These are phyloP conservation scores for Teratosphaeria zuluensis DNA, from an alignment of 2,329 filamentous ascomycete species.

Conservation along the genomic window DNA sequence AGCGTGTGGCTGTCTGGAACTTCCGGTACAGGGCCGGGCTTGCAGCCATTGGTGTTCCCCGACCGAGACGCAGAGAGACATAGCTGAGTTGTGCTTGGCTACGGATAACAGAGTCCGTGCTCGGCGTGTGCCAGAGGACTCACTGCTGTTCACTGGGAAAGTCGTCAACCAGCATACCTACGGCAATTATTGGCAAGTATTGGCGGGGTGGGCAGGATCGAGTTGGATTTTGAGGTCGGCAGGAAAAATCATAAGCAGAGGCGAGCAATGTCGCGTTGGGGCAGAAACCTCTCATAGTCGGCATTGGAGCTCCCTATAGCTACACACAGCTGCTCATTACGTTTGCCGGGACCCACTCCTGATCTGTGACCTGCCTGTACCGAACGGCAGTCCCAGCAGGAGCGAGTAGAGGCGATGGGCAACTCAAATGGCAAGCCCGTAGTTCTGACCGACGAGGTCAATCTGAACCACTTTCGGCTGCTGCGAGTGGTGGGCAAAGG, in stretches of 20 bases:
- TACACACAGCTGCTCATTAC: background rate
- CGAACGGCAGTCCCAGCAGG: background rate
- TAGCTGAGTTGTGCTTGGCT: background rate
- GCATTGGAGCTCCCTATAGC: background rate
- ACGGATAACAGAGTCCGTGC: background rate
- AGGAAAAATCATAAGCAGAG: background rate
- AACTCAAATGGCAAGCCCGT: constrained; percentile 92
- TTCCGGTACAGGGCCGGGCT: background rate
- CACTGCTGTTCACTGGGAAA: background rate
- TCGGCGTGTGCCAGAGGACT: background rate
- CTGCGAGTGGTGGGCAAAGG: constrained; percentile 93
- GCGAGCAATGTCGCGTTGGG: background rate
- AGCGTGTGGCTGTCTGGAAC: background rate
- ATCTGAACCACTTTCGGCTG: constrained; percentile 93
- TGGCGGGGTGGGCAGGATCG: background rate
- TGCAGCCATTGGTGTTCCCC: background rate
- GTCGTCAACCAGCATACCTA: background rate
- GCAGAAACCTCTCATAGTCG: background rate
- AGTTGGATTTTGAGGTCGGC: background rate
- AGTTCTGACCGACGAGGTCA: constrained; percentile 89
- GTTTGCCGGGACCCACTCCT: background rate
- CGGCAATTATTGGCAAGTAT: background rate
- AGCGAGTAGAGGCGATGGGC: constrained; percentile 54
- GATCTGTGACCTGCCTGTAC: background rate
- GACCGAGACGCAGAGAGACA: background rate